Percentiles rank a stretch among this genome's conserved stretches.
Evolutionary conservation across 2,329 filamentous ascomycete genomes (phyloP).

Genomic region (Trichoderma sp.): DNA sequence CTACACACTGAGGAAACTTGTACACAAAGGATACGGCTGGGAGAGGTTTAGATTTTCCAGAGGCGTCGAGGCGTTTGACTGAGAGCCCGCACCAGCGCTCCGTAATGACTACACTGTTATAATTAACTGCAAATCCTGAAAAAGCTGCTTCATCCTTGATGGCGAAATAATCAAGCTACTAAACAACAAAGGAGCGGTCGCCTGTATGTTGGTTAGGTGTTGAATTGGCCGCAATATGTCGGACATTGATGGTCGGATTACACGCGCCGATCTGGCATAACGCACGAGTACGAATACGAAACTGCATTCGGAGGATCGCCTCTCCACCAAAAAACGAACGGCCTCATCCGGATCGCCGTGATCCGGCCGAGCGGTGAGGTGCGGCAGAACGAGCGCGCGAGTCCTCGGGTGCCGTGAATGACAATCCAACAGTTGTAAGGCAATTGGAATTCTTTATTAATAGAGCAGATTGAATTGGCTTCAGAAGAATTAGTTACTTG

Average conservation of each 20-base stretch:
- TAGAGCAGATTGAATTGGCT: neutral
- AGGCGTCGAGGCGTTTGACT: conserved; percentile 19
- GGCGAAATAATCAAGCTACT: neutral
- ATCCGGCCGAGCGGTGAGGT: conserved; percentile 33
- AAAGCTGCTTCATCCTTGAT: neutral
- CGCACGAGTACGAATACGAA: conserved; percentile 15
- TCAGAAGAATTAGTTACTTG: neutral
- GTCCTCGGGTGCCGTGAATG: neutral
- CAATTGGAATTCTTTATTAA: neutral
- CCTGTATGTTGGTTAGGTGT: neutral
- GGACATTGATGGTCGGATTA: neutral
- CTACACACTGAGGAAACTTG: conserved; percentile 45
- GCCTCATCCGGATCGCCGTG: conserved; percentile 29
- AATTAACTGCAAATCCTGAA: neutral
- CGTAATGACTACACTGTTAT: conserved; percentile 3
- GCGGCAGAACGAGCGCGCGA: conserved; percentile 28
- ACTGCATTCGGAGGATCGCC: neutral
- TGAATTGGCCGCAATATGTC: no score
- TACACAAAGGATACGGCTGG: conserved; percentile 38
- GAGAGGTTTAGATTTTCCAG: conserved; percentile 43
- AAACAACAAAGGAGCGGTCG: neutral
- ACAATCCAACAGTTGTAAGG: neutral
- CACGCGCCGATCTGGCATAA: neutral
- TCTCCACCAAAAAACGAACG: conserved; percentile 17
- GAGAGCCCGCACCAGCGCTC: conserved; percentile 1